Evolutionary conservation across 306 rosid species (phyloP).

Genomic region (Dryas octopetala): DNA sequence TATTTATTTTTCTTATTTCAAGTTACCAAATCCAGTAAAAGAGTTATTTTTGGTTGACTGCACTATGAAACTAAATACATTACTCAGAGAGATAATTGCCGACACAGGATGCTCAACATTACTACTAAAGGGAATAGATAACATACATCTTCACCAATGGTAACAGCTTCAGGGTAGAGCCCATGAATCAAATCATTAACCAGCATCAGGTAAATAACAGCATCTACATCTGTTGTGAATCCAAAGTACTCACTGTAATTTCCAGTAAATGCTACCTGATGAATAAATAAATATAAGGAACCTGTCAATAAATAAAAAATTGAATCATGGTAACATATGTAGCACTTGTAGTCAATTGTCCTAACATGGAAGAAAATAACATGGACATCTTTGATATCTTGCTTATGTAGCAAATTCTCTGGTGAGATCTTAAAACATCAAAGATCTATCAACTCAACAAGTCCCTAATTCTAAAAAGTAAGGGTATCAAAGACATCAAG

Average conservation of each 20-base stretch:
- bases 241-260: conserved; percentile 93
- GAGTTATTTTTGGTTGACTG: conserved; percentile 1
- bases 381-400: background rate
- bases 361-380: background rate
- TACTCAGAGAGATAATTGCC: conserved; percentile 2
- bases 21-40: background rate
- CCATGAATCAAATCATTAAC: conserved; percentile 96
- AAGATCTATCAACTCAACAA: background rate
- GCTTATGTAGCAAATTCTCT: background rate
- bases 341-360: background rate
- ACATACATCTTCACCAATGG: conserved; percentile 96
- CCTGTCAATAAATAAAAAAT: background rate
- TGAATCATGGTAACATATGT: background rate
- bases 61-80: background rate
- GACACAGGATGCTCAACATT: conserved; percentile 2
- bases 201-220: conserved; percentile 92
- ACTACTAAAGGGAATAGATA: conserved; percentile 32
- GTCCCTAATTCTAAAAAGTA: background rate
- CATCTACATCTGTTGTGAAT: conserved; percentile 82
- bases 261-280: conserved; percentile 84
- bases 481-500: background rate
- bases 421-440: background rate
- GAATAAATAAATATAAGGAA: conserved; percentile 3
- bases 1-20: background rate
- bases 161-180: conserved; percentile 84